These are phyloP conservation scores for Westerdykella sp. DNA, from an alignment of 2,329 filamentous ascomycete species.

Conservation along the genomic window DNA sequence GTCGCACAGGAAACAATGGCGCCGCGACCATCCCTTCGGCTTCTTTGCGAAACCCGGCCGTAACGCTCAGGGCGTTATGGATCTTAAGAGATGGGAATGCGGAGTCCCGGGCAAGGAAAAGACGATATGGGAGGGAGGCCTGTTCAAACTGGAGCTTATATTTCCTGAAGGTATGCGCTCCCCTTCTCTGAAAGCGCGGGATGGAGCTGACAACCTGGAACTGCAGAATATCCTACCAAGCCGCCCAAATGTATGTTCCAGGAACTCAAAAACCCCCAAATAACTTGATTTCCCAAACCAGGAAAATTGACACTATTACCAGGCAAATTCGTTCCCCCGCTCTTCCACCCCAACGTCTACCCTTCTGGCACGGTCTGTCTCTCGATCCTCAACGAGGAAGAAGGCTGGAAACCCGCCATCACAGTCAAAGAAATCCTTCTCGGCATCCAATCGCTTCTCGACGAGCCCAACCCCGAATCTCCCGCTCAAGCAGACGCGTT, in stretches of 20 bases:
- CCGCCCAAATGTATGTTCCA: slow-evolving; percentile 82
- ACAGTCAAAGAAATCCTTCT: slow-evolving; percentile 97
- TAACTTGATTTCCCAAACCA: too few relatives aligned
- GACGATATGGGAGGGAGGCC: slow-evolving; percentile 94
- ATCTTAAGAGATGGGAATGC: slow-evolving; percentile 95
- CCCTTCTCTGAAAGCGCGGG: not conserved
- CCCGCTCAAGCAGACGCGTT: slow-evolving; percentile 97
- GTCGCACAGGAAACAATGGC: slow-evolving; percentile 78
- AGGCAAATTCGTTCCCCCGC: slow-evolving; percentile 94
- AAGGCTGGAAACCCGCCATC: slow-evolving; percentile 97
- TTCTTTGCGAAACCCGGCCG: slow-evolving; percentile 90
- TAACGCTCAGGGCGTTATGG: slow-evolving; percentile 71
- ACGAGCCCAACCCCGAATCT: slow-evolving; percentile 95
- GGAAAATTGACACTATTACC: slow-evolving; percentile 5
- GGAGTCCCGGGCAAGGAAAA: slow-evolving; percentile 93
- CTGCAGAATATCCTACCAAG: slow-evolving; percentile 91
- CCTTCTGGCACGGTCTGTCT: slow-evolving; percentile 96
- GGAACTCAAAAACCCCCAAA: not conserved
- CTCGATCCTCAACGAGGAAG: slow-evolving; percentile 95
- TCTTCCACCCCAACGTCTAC: slow-evolving; percentile 98
- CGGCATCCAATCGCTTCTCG: slow-evolving; percentile 89
- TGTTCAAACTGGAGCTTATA: slow-evolving; percentile 88
- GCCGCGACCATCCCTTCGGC: slow-evolving; percentile 92
- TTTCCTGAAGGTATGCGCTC: slow-evolving; percentile 78
- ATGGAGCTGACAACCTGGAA: slow-evolving; percentile 1